Conservation (phyloP, 1,284 basidiomycete genomes). For the Ceratobasidium sp. region DNA sequence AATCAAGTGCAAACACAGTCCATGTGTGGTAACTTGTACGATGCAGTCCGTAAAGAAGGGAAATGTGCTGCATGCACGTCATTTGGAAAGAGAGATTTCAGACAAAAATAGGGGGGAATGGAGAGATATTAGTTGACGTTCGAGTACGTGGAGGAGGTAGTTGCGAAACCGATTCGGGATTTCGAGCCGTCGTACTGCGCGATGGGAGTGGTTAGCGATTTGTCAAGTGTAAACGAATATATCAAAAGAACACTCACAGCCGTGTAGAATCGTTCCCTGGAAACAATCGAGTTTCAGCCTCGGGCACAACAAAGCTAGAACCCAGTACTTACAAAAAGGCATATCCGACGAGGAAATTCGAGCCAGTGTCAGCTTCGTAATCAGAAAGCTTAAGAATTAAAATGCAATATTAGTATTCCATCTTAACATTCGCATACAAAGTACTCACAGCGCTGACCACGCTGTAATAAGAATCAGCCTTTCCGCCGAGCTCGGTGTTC, state of each 20-base stretch:
- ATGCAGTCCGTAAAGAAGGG: not conserved
- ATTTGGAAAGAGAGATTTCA: not conserved
- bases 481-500: slow-evolving; percentile 42
- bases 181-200: slow-evolving; percentile 35
- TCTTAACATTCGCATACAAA: not conserved
- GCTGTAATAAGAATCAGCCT: slow-evolving; percentile 32
- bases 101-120: not conserved
- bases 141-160: slow-evolving; percentile 30
- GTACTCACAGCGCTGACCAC: slow-evolving; percentile 31
- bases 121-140: slow-evolving; percentile 19
- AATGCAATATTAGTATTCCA: not conserved
- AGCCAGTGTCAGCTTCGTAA: slow-evolving; percentile 38
- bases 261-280: slow-evolving; percentile 35
- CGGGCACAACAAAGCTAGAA: not conserved
- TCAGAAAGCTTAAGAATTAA: not conserved
- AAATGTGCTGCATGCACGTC: slow-evolving; percentile 4
- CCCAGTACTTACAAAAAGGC: slow-evolving; percentile 22
- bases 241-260: slow-evolving; percentile 16
- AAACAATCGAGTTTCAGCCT: not conserved
- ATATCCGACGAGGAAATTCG: slow-evolving; percentile 38
- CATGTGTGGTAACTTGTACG: not conserved
- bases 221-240: not conserved
- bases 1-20: not conserved
- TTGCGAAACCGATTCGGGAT: slow-evolving; percentile 38
- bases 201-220: not conserved